Evolutionary conservation across 495 filamentous ascomycete genomes (phyloP).

Genomic region (Hyaloscypha finlandica): DNA sequence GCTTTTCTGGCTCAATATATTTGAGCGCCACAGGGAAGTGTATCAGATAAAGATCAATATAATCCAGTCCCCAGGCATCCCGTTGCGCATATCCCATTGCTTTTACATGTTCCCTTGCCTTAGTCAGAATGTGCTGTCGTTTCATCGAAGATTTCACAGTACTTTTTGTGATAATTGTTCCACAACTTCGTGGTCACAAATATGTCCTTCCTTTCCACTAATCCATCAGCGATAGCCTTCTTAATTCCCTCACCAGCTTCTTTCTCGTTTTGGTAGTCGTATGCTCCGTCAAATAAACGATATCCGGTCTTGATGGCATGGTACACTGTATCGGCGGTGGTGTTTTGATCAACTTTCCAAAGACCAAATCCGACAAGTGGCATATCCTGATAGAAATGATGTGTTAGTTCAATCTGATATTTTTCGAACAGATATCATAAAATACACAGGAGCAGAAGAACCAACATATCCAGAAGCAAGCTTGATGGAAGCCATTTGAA

Average conservation of each 20-base stretch:
- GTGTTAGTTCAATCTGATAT: background rate
- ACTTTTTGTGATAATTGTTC: slow-evolving; percentile 68
- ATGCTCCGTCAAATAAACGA: slow-evolving; percentile 58
- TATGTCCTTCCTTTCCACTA: slow-evolving; percentile 74
- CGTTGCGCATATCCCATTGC: slow-evolving; percentile 57
- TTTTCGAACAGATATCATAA: background rate
- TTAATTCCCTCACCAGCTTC: slow-evolving; percentile 53
- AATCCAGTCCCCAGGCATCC: slow-evolving; percentile 66
- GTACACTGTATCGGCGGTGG: slow-evolving; percentile 65
- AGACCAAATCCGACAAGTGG: slow-evolving; percentile 82
- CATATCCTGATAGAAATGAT: slow-evolving; percentile 42
- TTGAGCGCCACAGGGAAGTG: slow-evolving; percentile 87
- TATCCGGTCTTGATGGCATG: slow-evolving; percentile 71
- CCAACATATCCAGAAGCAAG: slow-evolving; percentile 67
- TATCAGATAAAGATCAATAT: slow-evolving; percentile 77
- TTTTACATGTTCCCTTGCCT: slow-evolving; percentile 43
- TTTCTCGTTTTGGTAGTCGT: slow-evolving; percentile 59
- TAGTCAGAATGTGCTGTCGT: background rate
- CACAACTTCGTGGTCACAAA: slow-evolving; percentile 84
- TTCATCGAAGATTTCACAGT: background rate
- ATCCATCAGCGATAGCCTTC: slow-evolving; percentile 58
- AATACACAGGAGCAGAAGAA: background rate
- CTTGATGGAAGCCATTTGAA: slow-evolving; percentile 37
- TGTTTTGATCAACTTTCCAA: slow-evolving; percentile 68
- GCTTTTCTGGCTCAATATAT: slow-evolving; percentile 59